Percentiles rank a stretch among this genome's conserved stretches.
These are phyloP conservation scores for Bacidia rubella DNA, from an alignment of 495 filamentous ascomycete species.

Conservation along the genomic window DNA sequence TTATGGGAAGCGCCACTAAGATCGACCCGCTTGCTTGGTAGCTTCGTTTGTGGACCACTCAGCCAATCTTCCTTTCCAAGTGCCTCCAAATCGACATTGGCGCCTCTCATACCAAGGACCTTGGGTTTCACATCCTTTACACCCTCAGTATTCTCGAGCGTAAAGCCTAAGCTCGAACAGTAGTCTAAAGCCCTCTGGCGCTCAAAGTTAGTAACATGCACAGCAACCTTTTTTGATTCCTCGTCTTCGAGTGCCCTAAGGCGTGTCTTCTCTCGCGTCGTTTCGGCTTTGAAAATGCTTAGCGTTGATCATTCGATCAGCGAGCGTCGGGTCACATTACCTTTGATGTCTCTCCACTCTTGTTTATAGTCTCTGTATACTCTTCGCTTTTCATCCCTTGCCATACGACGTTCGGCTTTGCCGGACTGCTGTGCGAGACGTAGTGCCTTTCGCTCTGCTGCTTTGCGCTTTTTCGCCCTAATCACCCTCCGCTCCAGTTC, in stretches of 20 bases:
- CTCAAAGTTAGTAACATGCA: conserved; percentile 15
- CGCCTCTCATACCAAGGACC: conserved; percentile 19
- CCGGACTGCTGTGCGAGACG: conserved; percentile 20
- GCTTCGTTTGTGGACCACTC: conserved; percentile 8
- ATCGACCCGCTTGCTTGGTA: conserved; percentile 15
- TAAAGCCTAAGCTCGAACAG: conserved; percentile 18
- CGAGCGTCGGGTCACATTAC: conserved; percentile 2
- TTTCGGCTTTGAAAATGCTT: conserved; percentile 11
- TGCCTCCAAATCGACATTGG: conserved; percentile 19
- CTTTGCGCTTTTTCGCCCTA: conserved; percentile 18
- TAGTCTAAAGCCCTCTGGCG: conserved; percentile 14
- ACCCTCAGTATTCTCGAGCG: conserved; percentile 17
- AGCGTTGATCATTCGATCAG: not conserved
- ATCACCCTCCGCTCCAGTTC: conserved; percentile 19
- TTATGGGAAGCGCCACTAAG: conserved; percentile 14
- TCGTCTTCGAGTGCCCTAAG: conserved; percentile 18
- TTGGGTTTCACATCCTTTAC: conserved; percentile 19
- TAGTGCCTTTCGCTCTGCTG: conserved; percentile 18
- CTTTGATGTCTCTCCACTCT: conserved; percentile 19
- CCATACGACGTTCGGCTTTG: conserved; percentile 19
- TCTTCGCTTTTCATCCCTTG: conserved; percentile 20
- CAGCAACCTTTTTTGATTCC: conserved; percentile 19
- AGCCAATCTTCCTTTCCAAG: conserved; percentile 10
- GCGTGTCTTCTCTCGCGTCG: conserved; percentile 10
- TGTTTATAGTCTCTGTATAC: conserved; percentile 19